phyloP scores from a whole-genome alignment of 352 stramenopile genomes.

The Phytophthora capsici region DNA sequence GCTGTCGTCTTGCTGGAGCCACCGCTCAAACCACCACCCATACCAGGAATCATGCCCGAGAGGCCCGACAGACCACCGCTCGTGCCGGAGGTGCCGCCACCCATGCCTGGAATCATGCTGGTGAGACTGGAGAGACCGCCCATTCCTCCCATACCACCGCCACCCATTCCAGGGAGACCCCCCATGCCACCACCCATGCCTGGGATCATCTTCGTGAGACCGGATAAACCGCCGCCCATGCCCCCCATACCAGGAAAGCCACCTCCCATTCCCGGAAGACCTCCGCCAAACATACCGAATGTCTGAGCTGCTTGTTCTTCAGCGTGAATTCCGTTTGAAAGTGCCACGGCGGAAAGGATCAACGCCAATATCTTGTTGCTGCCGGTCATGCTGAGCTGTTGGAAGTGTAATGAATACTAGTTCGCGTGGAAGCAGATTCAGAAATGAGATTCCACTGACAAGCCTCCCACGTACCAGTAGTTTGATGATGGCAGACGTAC shows the following conservation, averaged over 20 bases:
- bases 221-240: constrained; percentile 3
- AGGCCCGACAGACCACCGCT: background rate
- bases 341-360: too few relatives aligned
- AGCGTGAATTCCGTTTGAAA: too few relatives aligned
- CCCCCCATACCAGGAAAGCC: background rate
- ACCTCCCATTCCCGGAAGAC: background rate
- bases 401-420: too few relatives aligned
- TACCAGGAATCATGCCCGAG: background rate
- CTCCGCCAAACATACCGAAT: background rate
- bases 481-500: background rate
- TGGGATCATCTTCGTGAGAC: too few relatives aligned
- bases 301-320: too few relatives aligned
- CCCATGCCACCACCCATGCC: too few relatives aligned
- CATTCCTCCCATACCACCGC: background rate
- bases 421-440: background rate
- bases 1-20: background rate
- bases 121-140: constrained; percentile 1
- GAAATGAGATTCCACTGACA: background rate
- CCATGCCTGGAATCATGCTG: constrained; percentile 7
- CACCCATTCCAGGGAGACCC: background rate
- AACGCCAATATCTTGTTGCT: too few relatives aligned
- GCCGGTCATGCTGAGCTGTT: too few relatives aligned
- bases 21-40: background rate
- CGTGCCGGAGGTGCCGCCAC: background rate
- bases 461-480: too few relatives aligned